Evolutionary conservation across 2,329 filamentous ascomycete species (phyloP).

Genomic region (Chaetomiaceae sp.): DNA sequence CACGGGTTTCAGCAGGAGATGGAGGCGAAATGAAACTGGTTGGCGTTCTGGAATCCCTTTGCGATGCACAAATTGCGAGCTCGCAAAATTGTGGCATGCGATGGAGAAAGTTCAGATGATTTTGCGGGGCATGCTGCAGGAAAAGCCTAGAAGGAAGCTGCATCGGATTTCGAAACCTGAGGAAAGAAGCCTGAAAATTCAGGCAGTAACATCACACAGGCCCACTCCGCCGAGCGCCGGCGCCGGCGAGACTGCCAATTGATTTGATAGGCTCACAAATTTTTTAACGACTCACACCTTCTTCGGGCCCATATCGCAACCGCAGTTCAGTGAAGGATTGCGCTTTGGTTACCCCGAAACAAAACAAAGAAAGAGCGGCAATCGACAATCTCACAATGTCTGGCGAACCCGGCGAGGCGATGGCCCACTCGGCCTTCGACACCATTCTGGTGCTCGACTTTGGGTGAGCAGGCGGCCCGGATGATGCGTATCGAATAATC

Average conservation of each 20-base stretch:
- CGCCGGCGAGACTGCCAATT: not conserved
- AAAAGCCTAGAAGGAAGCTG: too few relatives aligned
- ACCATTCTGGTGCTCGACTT: slow-evolving; percentile 25
- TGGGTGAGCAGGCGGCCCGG: slow-evolving; percentile 16
- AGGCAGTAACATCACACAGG: not conserved
- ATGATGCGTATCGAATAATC: not conserved
- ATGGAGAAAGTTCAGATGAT: too few relatives aligned
- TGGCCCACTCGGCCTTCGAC: slow-evolving; percentile 24
- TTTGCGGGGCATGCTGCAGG: slow-evolving; percentile 4
- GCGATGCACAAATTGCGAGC: too few relatives aligned
- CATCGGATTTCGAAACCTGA: too few relatives aligned
- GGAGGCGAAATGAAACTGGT: not conserved
- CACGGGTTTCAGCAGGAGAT: too few relatives aligned
- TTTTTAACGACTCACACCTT: slow-evolving; percentile 15
- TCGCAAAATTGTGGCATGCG: too few relatives aligned
- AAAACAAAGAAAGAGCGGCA: not conserved
- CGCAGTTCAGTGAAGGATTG: not conserved
- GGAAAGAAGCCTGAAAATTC: slow-evolving; percentile 17
- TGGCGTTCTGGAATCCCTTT: too few relatives aligned
- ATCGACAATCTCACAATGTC: slow-evolving; percentile 14
- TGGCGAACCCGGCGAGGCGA: slow-evolving; percentile 20
- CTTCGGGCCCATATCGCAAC: slow-evolving; percentile 6
- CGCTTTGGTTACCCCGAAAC: slow-evolving; percentile 8
- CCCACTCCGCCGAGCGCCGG: slow-evolving; percentile 15
- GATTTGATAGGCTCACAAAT: slow-evolving; percentile 19